phyloP scores from a whole-genome alignment of 306 rosid species.

The Cucurbita maxima region DNA sequence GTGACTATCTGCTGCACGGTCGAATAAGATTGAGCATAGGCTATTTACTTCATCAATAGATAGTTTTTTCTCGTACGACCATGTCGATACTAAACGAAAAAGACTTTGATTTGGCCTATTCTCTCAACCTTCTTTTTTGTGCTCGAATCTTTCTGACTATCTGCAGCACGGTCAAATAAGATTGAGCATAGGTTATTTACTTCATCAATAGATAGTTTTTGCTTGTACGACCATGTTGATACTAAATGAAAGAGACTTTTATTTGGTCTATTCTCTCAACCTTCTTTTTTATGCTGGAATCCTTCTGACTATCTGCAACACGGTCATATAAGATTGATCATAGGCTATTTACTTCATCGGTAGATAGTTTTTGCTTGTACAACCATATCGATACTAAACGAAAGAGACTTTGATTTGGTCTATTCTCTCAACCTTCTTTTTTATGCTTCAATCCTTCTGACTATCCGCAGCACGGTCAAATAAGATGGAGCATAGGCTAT shows the following conservation, averaged over 20 bases:
- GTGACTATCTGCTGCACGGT: neutral
- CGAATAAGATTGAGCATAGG: neutral
- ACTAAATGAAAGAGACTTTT: neutral
- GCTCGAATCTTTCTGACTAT: neutral
- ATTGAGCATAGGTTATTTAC: neutral
- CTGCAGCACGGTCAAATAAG: neutral
- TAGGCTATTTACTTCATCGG: neutral
- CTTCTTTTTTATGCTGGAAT: neutral
- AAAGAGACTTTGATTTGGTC: neutral
- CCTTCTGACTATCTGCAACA: neutral
- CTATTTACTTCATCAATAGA: no score
- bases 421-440: neutral
- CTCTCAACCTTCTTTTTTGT: neutral
- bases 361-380: neutral
- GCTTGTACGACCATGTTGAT: no score
- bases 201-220: no score
- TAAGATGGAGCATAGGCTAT: neutral
- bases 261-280: neutral
- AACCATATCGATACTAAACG: neutral
- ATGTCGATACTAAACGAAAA: no score
- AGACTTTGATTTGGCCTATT: neutral
- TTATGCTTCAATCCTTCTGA: neutral
- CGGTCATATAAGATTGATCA: neutral
- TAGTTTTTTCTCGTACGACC: no score
- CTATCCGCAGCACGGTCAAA: neutral